Base-by-base conservation (phyloP, 495 filamentous ascomycete species). In the Penicillium pulvis region DNA sequence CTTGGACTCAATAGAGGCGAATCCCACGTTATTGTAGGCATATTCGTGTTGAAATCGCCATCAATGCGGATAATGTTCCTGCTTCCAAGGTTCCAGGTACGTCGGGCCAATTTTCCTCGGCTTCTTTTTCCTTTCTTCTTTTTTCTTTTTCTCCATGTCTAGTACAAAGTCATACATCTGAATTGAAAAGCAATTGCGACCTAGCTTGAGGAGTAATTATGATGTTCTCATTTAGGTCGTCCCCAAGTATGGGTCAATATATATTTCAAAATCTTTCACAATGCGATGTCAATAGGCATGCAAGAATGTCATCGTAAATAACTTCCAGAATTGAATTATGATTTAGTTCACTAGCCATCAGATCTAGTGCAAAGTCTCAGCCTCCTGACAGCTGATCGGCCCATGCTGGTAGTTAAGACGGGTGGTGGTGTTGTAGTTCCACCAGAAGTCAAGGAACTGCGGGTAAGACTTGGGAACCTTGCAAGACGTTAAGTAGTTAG, bases 21-120 rank as follows among this genome's bases (percentile, higher is more conserved):
- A 35, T 16, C 30, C 33, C 33, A 36, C 10, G 9, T 36, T 10
- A 1, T 36, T 9, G 10, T 36, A 4, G 82, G 82, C 69, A 83
- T 74, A 50, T 80, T 63, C 0, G 78, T 82, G 55, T 82, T 74
- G 5, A 36, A 36, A 1, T 36, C 10, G 4, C 33, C 33, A 14
- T 36, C 33, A 14, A 36, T 36, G 10, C 33, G 33, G 10, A 36
- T 14, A 11, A 11, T 28, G 20, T 28, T 7, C 6, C 28, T 3
- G 1, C 28, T 28, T 4, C 28, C 28, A 28, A 28, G 28, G 28
- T 28, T 28, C 28, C 28, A 28, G 28, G 28, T 28, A 28, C 28
- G 20, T 23, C 28, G 6, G 4, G 28, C 28, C 28, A 28, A 23
- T 23, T 28, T 4, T 28, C 28, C 28, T 3, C 28, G 3, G 3